Conservation (phyloP, 1,139 yeast genomes). For the Zygosaccharomyces sapae region DNA sequence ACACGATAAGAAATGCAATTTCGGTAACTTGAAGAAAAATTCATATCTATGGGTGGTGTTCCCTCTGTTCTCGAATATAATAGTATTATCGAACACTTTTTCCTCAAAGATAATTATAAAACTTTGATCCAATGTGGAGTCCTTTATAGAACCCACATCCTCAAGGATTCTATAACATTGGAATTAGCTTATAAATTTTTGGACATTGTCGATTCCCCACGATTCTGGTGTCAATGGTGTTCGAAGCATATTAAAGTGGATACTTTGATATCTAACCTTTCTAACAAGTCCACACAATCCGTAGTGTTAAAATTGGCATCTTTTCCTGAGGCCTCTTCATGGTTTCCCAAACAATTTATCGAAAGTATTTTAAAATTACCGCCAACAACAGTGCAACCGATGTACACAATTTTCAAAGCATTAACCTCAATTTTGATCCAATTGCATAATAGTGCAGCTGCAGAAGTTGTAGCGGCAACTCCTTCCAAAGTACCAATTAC, state of each 20-base stretch:
- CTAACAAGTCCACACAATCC: conserved; percentile 25
- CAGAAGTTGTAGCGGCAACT: conserved; percentile 9
- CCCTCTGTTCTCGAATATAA: conserved; percentile 18
- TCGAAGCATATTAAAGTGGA: conserved; percentile 17
- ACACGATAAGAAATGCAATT: conserved; percentile 21
- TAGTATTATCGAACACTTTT: conserved; percentile 14
- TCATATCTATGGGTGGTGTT: conserved; percentile 30
- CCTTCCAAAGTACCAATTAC: conserved; percentile 7
- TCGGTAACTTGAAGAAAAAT: conserved; percentile 21
- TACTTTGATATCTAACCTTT: conserved; percentile 17
- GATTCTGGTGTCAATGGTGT: conserved; percentile 34
- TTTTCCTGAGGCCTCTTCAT: conserved; percentile 13
- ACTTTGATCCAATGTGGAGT: conserved; percentile 29
- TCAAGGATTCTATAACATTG: conserved; percentile 20
- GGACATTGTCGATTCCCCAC: conserved; percentile 20
- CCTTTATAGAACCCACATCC: conserved; percentile 18
- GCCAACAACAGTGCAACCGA: conserved; percentile 13
- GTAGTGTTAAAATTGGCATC: conserved; percentile 25
- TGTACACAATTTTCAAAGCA: conserved; percentile 28
- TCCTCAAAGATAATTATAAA: conserved; percentile 15
- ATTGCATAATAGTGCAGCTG: conserved; percentile 12
- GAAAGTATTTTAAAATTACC: conserved; percentile 8
- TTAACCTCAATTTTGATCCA: conserved; percentile 22
- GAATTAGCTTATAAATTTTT: conserved; percentile 23
- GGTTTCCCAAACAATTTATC: conserved; percentile 18